Evolutionary conservation across 305 asterid species (phyloP).

Genomic region (Fraxinus greggii): DNA sequence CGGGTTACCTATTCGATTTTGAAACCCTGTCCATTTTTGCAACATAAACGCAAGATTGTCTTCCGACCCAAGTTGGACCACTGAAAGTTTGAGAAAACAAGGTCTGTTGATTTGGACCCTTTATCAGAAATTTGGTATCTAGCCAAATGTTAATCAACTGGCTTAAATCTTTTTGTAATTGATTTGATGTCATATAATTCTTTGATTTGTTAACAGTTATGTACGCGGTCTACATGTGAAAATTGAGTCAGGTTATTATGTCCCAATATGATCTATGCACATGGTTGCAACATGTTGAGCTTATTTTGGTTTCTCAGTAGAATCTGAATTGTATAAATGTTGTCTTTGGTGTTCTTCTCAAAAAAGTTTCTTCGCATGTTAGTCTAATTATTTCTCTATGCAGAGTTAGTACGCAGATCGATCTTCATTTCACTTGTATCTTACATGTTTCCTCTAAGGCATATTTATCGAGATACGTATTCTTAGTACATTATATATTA

Average conservation of each 20-base stretch:
- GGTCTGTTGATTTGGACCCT: background rate
- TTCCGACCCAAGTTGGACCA: background rate
- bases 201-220: background rate
- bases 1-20: constrained; percentile 64
- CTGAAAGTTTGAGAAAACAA: background rate
- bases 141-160: background rate
- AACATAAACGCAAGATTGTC: background rate
- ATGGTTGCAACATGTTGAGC: background rate
- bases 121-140: background rate
- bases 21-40: constrained; percentile 18
- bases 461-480: no score
- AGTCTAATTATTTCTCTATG: no score
- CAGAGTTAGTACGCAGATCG: no score
- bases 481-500: no score
- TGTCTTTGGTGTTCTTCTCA: background rate
- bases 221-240: background rate
- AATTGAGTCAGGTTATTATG: background rate
- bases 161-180: background rate
- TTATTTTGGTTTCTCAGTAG: background rate
- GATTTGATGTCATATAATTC: background rate
- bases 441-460: no score
- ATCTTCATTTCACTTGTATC: no score
- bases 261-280: background rate
- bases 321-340: no score
- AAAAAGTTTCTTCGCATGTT: no score